A percentile compares a stretch with the other conserved stretches of the same genome.
These are phyloP conservation scores for Acanthochlamys bracteata DNA, from an alignment of 106 monocot genomes.

Conservation along the genomic window DNA sequence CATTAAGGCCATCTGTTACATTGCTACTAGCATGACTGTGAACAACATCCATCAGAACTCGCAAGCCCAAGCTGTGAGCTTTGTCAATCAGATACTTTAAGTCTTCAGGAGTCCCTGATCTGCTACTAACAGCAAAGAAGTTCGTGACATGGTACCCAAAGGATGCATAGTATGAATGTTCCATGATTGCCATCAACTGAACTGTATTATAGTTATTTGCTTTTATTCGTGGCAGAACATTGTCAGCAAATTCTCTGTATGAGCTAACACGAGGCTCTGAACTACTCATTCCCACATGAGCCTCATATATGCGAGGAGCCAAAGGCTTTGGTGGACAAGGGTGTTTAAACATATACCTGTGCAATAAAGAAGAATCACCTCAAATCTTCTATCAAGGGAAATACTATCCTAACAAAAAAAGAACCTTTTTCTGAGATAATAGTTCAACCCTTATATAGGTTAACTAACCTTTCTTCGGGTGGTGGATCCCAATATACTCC, in stretches of 20 bases:
- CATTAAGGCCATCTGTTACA: conserved; percentile 82
- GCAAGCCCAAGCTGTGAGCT: conserved; percentile 75
- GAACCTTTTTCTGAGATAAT: too few relatives aligned
- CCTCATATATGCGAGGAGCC: conserved; percentile 88
- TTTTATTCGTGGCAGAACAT: conserved; percentile 65
- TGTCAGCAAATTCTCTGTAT: conserved; percentile 82
- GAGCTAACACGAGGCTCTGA: conserved; percentile 57
- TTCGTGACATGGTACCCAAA: conserved; percentile 98
- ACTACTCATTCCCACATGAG: conserved; percentile 95
- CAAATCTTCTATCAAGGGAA: too few relatives aligned
- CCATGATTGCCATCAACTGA: conserved; percentile 95
- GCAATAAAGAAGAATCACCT: conserved; percentile 1
- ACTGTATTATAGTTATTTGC: conserved; percentile 85
- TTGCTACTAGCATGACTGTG: conserved; percentile 94
- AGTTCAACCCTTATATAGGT: neutral
- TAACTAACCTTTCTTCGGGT: conserved; percentile 55
- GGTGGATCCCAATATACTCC: conserved; percentile 94
- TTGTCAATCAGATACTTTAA: conserved; percentile 93
- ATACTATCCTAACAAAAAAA: neutral
- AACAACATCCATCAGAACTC: conserved; percentile 88
- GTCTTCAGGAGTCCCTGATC: conserved; percentile 92
- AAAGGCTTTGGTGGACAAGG: conserved; percentile 61
- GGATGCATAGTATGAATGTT: conserved; percentile 97
- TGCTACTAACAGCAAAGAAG: conserved; percentile 84
- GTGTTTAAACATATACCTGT: conserved; percentile 68